These are phyloP conservation scores for Picocystis salinarum DNA, from an alignment of 139 green algal species.

Conservation along the genomic window DNA sequence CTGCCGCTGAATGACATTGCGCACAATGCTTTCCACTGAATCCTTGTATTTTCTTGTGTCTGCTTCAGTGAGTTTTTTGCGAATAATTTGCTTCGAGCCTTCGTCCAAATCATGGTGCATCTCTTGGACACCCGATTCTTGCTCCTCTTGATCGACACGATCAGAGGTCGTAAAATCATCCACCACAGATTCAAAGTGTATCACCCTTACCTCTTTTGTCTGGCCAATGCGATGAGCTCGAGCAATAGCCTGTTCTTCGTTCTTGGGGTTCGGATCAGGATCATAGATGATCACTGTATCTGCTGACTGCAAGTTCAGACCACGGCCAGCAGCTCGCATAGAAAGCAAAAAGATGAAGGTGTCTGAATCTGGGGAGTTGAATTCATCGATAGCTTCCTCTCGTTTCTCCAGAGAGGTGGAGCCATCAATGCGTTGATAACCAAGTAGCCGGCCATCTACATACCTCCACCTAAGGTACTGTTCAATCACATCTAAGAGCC, in stretches of 20 bases:
- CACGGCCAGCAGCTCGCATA: constrained; percentile 78
- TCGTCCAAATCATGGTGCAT: neutral
- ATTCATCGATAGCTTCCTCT: constrained; percentile 69
- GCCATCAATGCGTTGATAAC: constrained; percentile 64
- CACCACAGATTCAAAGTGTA: constrained; percentile 74
- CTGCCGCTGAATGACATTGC: constrained; percentile 89
- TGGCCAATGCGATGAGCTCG: constrained; percentile 82
- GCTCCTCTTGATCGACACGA: constrained; percentile 2
- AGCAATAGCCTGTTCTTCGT: constrained; percentile 96
- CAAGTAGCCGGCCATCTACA: constrained; percentile 16
- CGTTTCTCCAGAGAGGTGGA: constrained; percentile 40
- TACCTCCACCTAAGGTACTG: constrained; percentile 43
- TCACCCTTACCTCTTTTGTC: constrained; percentile 69
- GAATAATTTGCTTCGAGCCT: neutral
- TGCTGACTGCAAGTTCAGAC: constrained; percentile 83
- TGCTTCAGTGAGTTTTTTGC: too few relatives aligned
- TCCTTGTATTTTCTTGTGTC: constrained; percentile 64
- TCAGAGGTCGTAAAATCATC: constrained; percentile 25
- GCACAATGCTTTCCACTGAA: constrained; percentile 77
- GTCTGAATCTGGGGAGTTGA: constrained; percentile 56
- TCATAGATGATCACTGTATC: constrained; percentile 98
- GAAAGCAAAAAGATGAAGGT: constrained; percentile 91
- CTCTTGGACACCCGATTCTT: neutral
- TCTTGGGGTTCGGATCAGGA: constrained; percentile 96
- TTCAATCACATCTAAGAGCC: constrained; percentile 53